Percentiles rank a stretch among this genome's conserved stretches.
phyloP scores from a whole-genome alignment of 371 early-diverging fungal species.

The Gilbertella persicaria region DNA sequence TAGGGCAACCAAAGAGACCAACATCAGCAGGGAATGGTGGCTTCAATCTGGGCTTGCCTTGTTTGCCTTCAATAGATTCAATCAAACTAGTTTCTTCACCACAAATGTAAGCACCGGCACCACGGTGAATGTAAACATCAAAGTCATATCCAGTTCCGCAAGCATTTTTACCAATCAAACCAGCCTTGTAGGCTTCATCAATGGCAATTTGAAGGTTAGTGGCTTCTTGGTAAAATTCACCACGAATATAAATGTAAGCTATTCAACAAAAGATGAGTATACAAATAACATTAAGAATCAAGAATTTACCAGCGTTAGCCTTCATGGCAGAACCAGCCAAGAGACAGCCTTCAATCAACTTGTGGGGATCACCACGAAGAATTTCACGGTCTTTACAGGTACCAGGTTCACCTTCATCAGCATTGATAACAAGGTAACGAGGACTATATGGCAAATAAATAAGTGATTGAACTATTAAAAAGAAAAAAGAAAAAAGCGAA shows the following conservation, averaged over 20 bases:
- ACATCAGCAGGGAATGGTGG: slow-evolving; percentile 99
- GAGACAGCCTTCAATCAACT: slow-evolving; percentile 95
- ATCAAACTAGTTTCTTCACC: slow-evolving; percentile 98
- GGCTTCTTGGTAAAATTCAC: slow-evolving; percentile 97
- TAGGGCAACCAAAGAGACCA: slow-evolving; percentile 97
- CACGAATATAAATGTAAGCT: slow-evolving; percentile 98
- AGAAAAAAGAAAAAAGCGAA: not conserved
- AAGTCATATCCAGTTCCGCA: slow-evolving; percentile 96
- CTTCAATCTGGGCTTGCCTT: slow-evolving; percentile 97
- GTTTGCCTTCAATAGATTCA: slow-evolving; percentile 97
- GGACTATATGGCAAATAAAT: slow-evolving; percentile 64
- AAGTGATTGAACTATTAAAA: not conserved
- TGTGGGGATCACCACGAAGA: slow-evolving; percentile 97
- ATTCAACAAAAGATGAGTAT: not conserved
- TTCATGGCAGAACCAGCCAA: slow-evolving; percentile 97
- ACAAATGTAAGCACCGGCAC: slow-evolving; percentile 98
- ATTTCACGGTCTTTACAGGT: slow-evolving; percentile 99
- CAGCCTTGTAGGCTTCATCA: slow-evolving; percentile 91
- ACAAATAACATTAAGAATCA: not conserved
- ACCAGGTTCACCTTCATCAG: slow-evolving; percentile 98
- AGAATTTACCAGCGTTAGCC: slow-evolving; percentile 80
- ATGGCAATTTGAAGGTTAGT: slow-evolving; percentile 94
- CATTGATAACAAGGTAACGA: slow-evolving; percentile 95
- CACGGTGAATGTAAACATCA: slow-evolving; percentile 96
- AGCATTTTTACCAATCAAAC: slow-evolving; percentile 97